Conservation (phyloP, 176 grass and related monocot genomes). For the Lolium rigidum region DNA sequence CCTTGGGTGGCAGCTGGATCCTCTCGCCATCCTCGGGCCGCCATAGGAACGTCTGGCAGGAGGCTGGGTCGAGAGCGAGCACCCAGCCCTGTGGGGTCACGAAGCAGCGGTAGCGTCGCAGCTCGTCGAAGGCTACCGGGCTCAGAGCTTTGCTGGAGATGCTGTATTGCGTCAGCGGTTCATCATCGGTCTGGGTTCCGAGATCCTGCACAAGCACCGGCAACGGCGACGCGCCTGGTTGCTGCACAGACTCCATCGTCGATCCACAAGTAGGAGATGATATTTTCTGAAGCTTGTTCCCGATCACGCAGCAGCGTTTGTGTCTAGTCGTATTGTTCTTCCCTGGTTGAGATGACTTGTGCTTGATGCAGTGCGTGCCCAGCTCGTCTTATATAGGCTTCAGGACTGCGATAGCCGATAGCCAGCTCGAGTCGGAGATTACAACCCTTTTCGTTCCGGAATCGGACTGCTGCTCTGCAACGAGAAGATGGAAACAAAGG, state of each 20-base stretch:
- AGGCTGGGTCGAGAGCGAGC: not conserved
- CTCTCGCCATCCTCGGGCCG: not conserved
- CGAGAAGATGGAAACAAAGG: not conserved
- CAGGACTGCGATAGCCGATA: not conserved
- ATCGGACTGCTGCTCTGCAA: not conserved
- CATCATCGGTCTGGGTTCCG: not conserved
- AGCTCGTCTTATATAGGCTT: not conserved
- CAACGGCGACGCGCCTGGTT: not conserved
- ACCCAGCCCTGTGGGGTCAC: not conserved
- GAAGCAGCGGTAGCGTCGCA: not conserved
- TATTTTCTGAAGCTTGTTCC: too few species aligned
- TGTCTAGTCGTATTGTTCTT: not conserved
- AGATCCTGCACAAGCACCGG: constrained; percentile 10
- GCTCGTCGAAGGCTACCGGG: not conserved
- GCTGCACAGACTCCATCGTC: not conserved
- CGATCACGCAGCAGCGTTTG: not conserved
- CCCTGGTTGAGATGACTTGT: not conserved
- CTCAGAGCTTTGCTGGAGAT: not conserved
- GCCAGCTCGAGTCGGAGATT: not conserved
- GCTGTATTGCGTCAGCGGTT: not conserved
- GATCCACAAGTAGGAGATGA: too few species aligned
- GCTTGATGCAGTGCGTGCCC: not conserved
- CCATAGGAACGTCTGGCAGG: not conserved
- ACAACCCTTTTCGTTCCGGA: not conserved
- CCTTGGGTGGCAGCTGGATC: not conserved